phyloP scores from a whole-genome alignment of 768 basidiomycete genomes.

The Lentinula detonsa region DNA sequence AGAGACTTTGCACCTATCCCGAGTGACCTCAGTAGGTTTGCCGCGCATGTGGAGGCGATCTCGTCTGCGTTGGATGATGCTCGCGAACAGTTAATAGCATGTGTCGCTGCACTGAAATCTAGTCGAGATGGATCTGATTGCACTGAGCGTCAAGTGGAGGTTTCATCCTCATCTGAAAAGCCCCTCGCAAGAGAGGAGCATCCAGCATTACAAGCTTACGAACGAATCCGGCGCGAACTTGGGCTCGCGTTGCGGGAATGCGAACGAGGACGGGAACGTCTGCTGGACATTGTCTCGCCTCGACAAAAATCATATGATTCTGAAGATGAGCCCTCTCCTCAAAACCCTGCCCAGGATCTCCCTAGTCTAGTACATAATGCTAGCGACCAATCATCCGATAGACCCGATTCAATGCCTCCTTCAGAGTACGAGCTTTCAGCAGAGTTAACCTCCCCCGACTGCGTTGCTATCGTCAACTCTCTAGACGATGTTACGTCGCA shows the following conservation, averaged over 20 bases:
- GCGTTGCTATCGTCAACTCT: constrained; percentile 20
- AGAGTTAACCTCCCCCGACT: constrained; percentile 9
- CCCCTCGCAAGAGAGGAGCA: constrained; percentile 26
- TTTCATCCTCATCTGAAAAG: constrained; percentile 4
- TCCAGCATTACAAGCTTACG: constrained; percentile 65
- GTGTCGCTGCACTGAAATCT: constrained; percentile 47
- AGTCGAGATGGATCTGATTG: constrained; percentile 14
- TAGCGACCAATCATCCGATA: constrained; percentile 42
- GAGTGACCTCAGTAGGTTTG: constrained; percentile 62
- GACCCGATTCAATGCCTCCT: constrained; percentile 34
- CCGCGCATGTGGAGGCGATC: constrained; percentile 67
- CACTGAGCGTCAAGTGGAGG: constrained; percentile 16
- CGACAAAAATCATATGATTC: constrained; percentile 11
- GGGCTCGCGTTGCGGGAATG: constrained; percentile 77
- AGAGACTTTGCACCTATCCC: constrained; percentile 66
- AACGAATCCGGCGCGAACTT: constrained; percentile 67
- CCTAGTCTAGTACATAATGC: constrained; percentile 49
- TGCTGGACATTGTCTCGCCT: constrained; percentile 52
- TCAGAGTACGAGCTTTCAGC: constrained; percentile 20
- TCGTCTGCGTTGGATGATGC: constrained; percentile 67
- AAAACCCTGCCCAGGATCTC: constrained; percentile 39
- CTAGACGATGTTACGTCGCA: constrained; percentile 54
- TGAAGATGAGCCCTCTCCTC: constrained; percentile 16
- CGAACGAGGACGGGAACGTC: constrained; percentile 66
- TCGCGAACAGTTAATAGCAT: constrained; percentile 56